Evolutionary conservation across 257 asterid species (phyloP).

Genomic region (Nicotiana noctiflora): DNA sequence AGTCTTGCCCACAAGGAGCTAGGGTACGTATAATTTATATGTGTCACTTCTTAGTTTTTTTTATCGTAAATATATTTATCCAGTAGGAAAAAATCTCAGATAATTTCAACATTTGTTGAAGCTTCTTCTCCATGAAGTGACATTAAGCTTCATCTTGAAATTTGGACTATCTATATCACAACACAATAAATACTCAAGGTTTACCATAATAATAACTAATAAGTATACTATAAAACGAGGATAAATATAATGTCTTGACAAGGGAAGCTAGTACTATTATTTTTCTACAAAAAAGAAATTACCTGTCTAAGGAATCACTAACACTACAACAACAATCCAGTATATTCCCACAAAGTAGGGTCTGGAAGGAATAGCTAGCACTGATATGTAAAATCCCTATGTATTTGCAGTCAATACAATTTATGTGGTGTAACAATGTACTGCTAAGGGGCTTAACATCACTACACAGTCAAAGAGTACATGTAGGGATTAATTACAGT

Average conservation of each 20-base stretch:
- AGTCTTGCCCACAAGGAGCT: constrained; percentile 57
- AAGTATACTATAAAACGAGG: neutral
- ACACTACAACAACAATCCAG: no score
- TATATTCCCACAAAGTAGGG: no score
- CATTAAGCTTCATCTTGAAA: neutral
- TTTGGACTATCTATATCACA: neutral
- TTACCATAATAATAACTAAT: neutral
- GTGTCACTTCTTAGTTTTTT: neutral
- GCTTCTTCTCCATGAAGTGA: neutral
- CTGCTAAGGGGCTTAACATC: neutral
- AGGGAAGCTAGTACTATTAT: neutral
- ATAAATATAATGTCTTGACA: neutral
- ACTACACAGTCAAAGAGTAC: constrained; percentile 7
- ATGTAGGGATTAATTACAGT: constrained; percentile 2
- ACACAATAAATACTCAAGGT: neutral
- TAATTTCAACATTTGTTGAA: neutral
- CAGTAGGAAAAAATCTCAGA: neutral
- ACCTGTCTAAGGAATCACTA: neutral
- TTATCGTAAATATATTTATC: neutral
- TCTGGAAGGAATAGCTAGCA: no score
- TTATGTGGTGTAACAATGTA: constrained; percentile 9
- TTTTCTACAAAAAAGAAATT: neutral
- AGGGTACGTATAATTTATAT: constrained; percentile 31
- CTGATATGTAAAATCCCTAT: neutral
- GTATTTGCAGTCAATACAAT: neutral